A percentile compares a stretch with the other conserved stretches of the same genome.
Conservation (phyloP, 768 basidiomycete species). For the Antrodiella citrinella region DNA sequence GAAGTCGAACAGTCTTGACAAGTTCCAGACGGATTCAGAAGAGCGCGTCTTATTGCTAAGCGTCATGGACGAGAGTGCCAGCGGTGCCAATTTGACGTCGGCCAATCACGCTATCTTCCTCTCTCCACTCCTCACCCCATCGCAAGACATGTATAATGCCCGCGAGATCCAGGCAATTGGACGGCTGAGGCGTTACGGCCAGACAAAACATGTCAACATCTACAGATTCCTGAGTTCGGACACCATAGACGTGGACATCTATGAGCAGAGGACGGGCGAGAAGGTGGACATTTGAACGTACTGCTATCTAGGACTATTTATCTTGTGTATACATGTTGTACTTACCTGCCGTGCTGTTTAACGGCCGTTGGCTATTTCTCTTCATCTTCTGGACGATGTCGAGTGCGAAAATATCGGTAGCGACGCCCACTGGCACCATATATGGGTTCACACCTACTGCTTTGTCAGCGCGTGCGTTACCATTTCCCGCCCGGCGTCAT, state of each 20-base stretch:
- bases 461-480: background rate
- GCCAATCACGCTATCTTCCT: constrained; percentile 96
- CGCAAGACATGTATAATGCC: constrained; percentile 79
- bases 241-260: constrained; percentile 87
- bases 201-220: constrained; percentile 70
- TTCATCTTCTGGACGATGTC: too few species aligned
- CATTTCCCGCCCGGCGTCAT: too few species aligned
- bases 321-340: background rate
- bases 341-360: too few species aligned
- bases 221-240: constrained; percentile 80
- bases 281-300: constrained; percentile 11
- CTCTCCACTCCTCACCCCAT: constrained; percentile 77
- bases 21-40: constrained; percentile 74
- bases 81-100: constrained; percentile 84
- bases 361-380: too few species aligned
- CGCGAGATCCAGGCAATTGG: constrained; percentile 81
- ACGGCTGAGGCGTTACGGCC: constrained; percentile 77
- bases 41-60: constrained; percentile 82
- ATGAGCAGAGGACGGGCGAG: constrained; percentile 36
- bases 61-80: constrained; percentile 93
- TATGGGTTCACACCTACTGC: too few species aligned
- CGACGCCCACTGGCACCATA: too few species aligned
- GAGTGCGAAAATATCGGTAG: too few species aligned
- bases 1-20: constrained; percentile 77
- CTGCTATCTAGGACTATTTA: background rate